These are phyloP conservation scores for Noccaea caerulescens DNA, from an alignment of 345 rosid genomes.

Conservation along the genomic window DNA sequence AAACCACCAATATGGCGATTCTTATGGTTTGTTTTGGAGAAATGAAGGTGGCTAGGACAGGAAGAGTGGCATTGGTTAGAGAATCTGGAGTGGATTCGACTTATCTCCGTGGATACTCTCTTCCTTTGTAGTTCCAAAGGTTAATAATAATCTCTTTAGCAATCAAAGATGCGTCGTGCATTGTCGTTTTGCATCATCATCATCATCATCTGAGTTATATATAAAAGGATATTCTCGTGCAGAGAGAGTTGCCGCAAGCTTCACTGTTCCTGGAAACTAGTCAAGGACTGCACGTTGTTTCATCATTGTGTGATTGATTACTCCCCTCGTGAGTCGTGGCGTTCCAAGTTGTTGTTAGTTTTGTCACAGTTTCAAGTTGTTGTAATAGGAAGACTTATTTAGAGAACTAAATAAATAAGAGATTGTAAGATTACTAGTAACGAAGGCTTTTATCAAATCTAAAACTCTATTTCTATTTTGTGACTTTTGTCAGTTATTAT, in stretches of 20 bases:
- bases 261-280: constrained; percentile 34
- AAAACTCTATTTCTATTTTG: background rate
- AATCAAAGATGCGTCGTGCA: constrained; percentile 14
- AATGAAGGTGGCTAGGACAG: constrained; percentile 75
- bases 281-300: constrained; percentile 26
- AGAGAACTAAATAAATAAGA: constrained; percentile 24
- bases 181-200: constrained; percentile 22
- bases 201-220: constrained; percentile 10
- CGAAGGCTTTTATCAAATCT: constrained; percentile 17
- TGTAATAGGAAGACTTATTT: constrained; percentile 13
- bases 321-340: constrained; percentile 16
- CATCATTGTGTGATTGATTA: constrained; percentile 12
- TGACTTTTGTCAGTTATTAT: background rate
- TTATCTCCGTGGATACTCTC: constrained; percentile 63
- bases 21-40: constrained; percentile 16
- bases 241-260: constrained; percentile 34
- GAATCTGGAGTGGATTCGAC: constrained; percentile 81
- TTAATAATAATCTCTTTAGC: constrained; percentile 4
- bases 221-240: constrained; percentile 28
- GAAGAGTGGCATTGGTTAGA: constrained; percentile 72
- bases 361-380: background rate
- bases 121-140: constrained; percentile 52
- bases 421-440: constrained; percentile 5
- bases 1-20: background rate
- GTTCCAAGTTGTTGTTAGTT: constrained; percentile 11